phyloP scores from a whole-genome alignment of 768 basidiomycete species.

The Mycena indigotica region DNA sequence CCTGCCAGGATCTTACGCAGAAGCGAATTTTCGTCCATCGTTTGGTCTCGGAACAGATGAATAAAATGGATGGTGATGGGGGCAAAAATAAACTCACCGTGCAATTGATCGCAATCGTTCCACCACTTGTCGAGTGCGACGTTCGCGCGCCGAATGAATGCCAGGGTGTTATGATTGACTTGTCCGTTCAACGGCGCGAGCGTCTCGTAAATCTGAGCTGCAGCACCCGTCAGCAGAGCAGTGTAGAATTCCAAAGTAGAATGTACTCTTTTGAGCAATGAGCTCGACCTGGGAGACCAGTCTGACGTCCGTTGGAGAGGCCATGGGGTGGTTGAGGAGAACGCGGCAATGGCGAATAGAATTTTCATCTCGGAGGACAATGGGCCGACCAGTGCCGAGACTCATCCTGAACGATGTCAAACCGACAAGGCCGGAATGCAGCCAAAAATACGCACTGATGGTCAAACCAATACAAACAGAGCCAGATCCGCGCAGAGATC shows the following conservation, averaged over 20 bases:
- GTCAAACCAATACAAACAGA: conserved; percentile 95
- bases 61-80: conserved; percentile 6
- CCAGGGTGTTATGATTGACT: conserved; percentile 80
- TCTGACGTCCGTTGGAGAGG: conserved; percentile 86
- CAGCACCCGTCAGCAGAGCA: not conserved
- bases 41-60: conserved; percentile 51
- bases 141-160: conserved; percentile 86
- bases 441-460: conserved; percentile 85
- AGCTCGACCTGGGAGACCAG: conserved; percentile 87
- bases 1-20: conserved; percentile 85
- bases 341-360: conserved; percentile 84
- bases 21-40: conserved; percentile 84
- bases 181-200: conserved; percentile 84
- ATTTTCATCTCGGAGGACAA: conserved; percentile 86
- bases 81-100: conserved; percentile 49
- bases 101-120: conserved; percentile 83
- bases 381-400: conserved; percentile 87
- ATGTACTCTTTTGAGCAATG: conserved; percentile 86
- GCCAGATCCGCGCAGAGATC: conserved; percentile 90
- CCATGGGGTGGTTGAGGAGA: conserved; percentile 83
- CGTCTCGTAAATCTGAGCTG: conserved; percentile 93
- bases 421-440: conserved; percentile 7
- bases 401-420: conserved; percentile 63
- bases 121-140: conserved; percentile 91
- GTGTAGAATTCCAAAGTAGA: not conserved